Conservation (phyloP, 495 filamentous ascomycete species). For the Aspergillus diversus region DNA sequence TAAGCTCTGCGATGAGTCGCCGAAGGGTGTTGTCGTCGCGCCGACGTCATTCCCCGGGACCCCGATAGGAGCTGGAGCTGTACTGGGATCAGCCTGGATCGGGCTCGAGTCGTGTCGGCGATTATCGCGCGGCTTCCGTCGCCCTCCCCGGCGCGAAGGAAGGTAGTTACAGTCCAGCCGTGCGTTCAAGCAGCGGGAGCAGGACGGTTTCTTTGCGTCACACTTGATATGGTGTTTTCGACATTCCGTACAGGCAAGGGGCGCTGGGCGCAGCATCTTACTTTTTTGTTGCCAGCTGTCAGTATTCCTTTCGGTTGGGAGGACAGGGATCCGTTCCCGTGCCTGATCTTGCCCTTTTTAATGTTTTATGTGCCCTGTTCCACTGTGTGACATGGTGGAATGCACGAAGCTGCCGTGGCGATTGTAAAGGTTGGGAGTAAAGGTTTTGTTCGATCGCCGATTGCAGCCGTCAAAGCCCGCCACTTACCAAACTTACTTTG, state of each 20-base stretch:
- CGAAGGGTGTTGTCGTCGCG: constrained; percentile 8
- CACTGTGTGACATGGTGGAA: too few species aligned
- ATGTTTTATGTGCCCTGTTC: too few species aligned
- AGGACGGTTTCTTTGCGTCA: constrained; percentile 40
- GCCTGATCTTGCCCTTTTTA: too few species aligned
- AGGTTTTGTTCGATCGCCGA: background rate
- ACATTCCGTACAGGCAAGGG: constrained; percentile 48
- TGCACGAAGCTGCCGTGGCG: too few species aligned
- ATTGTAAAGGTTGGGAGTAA: too few species aligned
- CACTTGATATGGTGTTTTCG: constrained; percentile 50
- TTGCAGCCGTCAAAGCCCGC: background rate
- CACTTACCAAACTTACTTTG: too few species aligned
- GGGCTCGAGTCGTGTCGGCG: background rate
- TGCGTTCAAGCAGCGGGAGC: constrained; percentile 40
- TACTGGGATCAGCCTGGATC: background rate
- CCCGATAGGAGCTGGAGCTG: constrained; percentile 7
- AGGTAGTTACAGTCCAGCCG: constrained; percentile 39
- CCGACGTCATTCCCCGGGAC: constrained; percentile 6
- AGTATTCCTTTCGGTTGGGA: too few species aligned
- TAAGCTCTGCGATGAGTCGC: background rate
- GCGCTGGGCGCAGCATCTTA: constrained; percentile 9
- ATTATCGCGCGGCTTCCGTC: constrained; percentile 32
- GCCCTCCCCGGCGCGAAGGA: constrained; percentile 43
- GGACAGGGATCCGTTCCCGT: too few species aligned
- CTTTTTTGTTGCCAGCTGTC: too few species aligned